phyloP scores from a whole-genome alignment of 495 filamentous ascomycete species.

The Neurospora tetraspora region DNA sequence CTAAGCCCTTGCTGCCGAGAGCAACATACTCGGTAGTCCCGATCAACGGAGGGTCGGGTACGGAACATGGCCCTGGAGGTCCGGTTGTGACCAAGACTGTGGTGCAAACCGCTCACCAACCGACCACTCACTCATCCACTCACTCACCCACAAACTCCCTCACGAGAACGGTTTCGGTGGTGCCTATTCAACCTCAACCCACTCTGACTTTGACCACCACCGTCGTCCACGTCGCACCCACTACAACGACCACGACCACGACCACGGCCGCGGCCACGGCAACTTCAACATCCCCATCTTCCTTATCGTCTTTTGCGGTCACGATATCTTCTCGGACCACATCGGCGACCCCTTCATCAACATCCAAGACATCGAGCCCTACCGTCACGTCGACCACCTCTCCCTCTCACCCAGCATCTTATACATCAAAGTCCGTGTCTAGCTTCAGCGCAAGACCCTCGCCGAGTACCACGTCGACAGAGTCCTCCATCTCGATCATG shows the following conservation, averaged over 20 bases:
- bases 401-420: slow-evolving; percentile 4
- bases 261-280: too few species aligned
- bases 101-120: slow-evolving; percentile 4
- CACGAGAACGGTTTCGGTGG: slow-evolving; percentile 5
- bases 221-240: background rate
- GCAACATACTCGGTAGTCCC: slow-evolving; percentile 22
- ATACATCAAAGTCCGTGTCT: slow-evolving; percentile 15
- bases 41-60: slow-evolving; percentile 17
- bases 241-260: background rate
- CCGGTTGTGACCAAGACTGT: slow-evolving; percentile 12
- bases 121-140: background rate
- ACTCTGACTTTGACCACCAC: slow-evolving; percentile 5
- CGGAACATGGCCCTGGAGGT: background rate
- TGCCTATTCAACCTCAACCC: slow-evolving; percentile 7
- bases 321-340: background rate
- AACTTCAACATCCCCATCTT: background rate
- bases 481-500: background rate
- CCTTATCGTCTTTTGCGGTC: background rate
- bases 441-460: background rate
- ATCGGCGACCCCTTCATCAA: slow-evolving; percentile 1
- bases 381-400: background rate
- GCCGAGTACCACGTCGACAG: background rate
- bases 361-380: background rate
- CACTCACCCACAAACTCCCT: background rate
- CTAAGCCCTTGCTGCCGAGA: slow-evolving; percentile 9